Conservation (phyloP, 495 filamentous ascomycete genomes). For the Corynascus novoguineensis region DNA sequence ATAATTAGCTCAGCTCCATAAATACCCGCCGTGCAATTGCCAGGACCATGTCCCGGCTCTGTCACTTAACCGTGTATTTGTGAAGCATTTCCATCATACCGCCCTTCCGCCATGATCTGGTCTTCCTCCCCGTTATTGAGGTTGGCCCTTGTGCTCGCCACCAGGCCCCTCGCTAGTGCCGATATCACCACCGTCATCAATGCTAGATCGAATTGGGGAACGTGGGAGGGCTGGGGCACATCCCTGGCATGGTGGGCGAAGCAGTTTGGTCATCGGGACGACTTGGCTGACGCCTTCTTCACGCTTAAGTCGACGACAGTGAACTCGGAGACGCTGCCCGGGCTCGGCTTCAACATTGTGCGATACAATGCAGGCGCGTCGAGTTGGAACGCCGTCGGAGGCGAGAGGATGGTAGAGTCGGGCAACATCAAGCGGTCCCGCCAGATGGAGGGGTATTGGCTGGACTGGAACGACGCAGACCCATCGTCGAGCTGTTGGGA, state of each 20-base stretch:
- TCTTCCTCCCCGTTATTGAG: no score
- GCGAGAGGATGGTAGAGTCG: background rate
- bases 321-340: background rate
- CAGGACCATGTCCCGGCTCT: no score
- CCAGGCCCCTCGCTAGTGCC: background rate
- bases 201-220: background rate
- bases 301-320: background rate
- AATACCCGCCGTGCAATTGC: no score
- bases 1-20: no score
- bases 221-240: background rate
- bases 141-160: constrained; percentile 10
- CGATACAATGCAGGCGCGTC: background rate
- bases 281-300: background rate
- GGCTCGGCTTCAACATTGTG: background rate
- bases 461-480: background rate
- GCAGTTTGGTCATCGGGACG: background rate
- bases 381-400: background rate
- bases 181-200: background rate
- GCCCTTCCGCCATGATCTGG: no score
- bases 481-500: background rate
- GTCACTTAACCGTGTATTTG: no score
- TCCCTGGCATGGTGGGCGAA: background rate
- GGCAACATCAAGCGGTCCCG: background rate
- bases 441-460: background rate
- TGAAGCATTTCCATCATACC: no score